Evolutionary conservation across 306 rosid species (phyloP), one percentile per base, ranked within the genome.

Genomic region (Cicer bijugum): DNA sequence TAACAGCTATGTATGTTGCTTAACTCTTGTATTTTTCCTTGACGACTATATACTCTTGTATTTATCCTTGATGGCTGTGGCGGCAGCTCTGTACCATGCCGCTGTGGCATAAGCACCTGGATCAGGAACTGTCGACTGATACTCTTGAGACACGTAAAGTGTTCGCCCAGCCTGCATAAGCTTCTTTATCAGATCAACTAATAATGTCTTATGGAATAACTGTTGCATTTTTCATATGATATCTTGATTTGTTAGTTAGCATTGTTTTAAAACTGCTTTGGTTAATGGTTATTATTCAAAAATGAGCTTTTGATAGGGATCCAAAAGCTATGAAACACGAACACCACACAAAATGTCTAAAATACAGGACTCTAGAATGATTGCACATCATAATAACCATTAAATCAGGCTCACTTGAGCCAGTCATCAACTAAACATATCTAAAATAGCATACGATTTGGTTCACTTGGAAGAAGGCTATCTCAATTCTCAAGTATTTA

Each of bases 81-180:
- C 97, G 43, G 96, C 99, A 56, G 97, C 97, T 75, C 78, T 76
- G 83, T 90, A 95, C 99, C 99, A 95, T 6, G 96, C 16, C 0
- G 96, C 97, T 2, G 83, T 97, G 65, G 96, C 99, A 95, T 91
- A 88, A 28, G 99, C 99, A 56, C 99, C 99, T 2, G 99, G 99
- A 67, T 95, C 99, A 8, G 99, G 97, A 71, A 88, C 89, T 12
- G 95, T 72, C 35, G 92, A 81, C 20, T 89, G 95, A 33, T 67
- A 78, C 73, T 90, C 97, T n/a, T 64, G 85, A 12, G 90, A 44
- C 17, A 91, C 81, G 60, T 90, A 91, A 14, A 88, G 80, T 39
- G 98, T 82, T 38, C 98, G 96, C 37, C 98, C 98, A 60, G 98
- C 97, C 98, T 94, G 75, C 87, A 83, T 44, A 69, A 63, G 12